Conservation (phyloP, 345 rosid genomes). For the Pistacia vera region DNA sequence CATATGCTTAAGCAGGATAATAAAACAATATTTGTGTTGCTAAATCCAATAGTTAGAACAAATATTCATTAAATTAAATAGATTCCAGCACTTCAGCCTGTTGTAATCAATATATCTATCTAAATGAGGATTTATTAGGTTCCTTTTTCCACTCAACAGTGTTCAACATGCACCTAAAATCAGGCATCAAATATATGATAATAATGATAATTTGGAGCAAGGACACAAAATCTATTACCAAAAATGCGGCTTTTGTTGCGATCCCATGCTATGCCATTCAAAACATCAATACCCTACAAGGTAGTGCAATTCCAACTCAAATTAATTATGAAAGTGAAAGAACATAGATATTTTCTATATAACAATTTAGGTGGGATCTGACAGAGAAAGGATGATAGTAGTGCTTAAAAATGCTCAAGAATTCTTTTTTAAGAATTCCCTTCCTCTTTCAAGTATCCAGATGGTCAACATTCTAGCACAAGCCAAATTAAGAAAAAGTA, state of each 20-base stretch:
- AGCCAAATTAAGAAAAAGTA: background rate
- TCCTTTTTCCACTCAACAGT: background rate
- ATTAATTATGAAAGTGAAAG: conserved; percentile 5
- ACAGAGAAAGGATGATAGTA: background rate
- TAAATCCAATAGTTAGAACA: conserved; percentile 31
- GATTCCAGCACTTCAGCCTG: conserved; percentile 10
- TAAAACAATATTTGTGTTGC: background rate
- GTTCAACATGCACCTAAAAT: background rate
- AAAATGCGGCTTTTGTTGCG: conserved; percentile 58
- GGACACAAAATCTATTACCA: conserved; percentile 37
- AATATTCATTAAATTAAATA: too few species aligned
- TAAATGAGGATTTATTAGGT: background rate
- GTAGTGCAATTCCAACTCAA: conserved; percentile 11
- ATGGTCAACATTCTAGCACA: background rate
- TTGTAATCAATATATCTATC: background rate
- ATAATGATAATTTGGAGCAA: background rate
- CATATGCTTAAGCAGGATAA: background rate
- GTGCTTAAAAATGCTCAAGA: background rate
- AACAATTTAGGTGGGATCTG: background rate
- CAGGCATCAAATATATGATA: too few species aligned
- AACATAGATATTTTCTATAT: background rate
- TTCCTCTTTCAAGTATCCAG: background rate
- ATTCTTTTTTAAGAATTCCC: background rate
- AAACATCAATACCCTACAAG: conserved; percentile 72
- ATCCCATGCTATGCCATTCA: conserved; percentile 99